Evolutionary conservation across 257 asterid genomes (phyloP).

Genomic region (Avicennia marina): DNA sequence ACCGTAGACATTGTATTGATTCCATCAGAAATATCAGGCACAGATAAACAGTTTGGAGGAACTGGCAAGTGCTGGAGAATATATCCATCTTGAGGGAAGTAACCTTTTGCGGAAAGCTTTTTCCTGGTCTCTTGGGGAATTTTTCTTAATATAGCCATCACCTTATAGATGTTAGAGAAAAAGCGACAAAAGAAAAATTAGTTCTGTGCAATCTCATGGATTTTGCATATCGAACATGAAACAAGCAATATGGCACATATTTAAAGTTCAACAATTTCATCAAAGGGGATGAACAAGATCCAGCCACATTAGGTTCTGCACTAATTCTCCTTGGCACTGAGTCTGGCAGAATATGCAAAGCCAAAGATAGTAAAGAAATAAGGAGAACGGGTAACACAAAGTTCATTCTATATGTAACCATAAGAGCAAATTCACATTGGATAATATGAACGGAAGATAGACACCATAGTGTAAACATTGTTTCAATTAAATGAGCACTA

Average conservation of each 20-base stretch:
- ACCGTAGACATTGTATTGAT: constrained; percentile 83
- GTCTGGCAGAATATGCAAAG: background rate
- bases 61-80: constrained; percentile 76
- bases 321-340: too few species aligned
- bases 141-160: constrained; percentile 50
- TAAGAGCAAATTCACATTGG: constrained; percentile 1
- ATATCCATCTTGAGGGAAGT: constrained; percentile 86
- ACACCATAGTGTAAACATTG: background rate
- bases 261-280: background rate
- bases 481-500: too few species aligned
- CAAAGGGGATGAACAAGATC: background rate
- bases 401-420: constrained; percentile 11
- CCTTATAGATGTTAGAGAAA: constrained; percentile 42
- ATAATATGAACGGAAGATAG: background rate
- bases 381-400: constrained; percentile 11
- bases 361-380: constrained; percentile 7
- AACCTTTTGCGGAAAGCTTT: constrained; percentile 64
- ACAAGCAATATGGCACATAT: background rate
- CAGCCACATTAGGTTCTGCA: too few species aligned
- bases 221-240: background rate
- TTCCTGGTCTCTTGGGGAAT: constrained; percentile 61
- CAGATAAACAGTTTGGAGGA: constrained; percentile 96
- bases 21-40: constrained; percentile 97
- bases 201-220: constrained; percentile 4
- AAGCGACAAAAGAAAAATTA: constrained; percentile 13